Percentiles rank a stretch among this genome's conserved stretches.
phyloP scores from a whole-genome alignment of 805 yeast genomes.

The Cyberlindnera euphorbiae region DNA sequence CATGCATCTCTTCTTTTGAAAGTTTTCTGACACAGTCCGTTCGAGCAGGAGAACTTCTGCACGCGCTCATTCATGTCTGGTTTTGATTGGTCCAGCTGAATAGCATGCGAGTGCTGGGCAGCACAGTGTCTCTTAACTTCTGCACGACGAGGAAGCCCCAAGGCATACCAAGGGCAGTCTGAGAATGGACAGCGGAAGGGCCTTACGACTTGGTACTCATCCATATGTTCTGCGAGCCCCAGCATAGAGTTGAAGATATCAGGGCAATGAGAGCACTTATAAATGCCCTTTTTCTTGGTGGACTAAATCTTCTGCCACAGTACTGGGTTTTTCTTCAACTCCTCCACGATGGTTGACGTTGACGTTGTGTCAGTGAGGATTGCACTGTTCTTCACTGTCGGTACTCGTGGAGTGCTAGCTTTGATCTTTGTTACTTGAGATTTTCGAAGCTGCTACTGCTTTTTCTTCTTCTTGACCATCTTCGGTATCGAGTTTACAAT shows the following conservation, averaged over 20 bases:
- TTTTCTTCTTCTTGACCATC: no score
- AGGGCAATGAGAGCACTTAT: slow-evolving; percentile 45
- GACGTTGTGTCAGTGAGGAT: not conserved
- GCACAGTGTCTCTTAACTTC: slow-evolving; percentile 48
- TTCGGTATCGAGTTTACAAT: no score
- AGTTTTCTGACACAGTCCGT: slow-evolving; percentile 38
- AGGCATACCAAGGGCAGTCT: slow-evolving; percentile 43
- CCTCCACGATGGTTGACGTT: slow-evolving; percentile 18
- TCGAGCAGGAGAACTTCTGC: slow-evolving; percentile 24
- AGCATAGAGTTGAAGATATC: slow-evolving; percentile 34
- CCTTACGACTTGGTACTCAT: slow-evolving; percentile 34
- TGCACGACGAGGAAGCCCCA: slow-evolving; percentile 44
- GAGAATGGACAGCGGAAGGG: slow-evolving; percentile 41
- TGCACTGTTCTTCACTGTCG: not conserved
- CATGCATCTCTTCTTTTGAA: slow-evolving; percentile 52
- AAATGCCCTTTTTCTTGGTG: slow-evolving; percentile 38
- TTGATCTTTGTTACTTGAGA: no score
- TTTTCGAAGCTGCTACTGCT: no score
- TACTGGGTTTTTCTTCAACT: slow-evolving; percentile 24
- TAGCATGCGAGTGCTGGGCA: slow-evolving; percentile 34
- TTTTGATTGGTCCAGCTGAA: slow-evolving; percentile 2
- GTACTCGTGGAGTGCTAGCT: no score
- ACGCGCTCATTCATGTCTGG: not conserved
- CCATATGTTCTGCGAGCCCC: slow-evolving; percentile 40
- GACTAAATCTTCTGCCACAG: slow-evolving; percentile 27